phyloP scores from a whole-genome alignment of 192 early-diverging fungal species.

The Coemansia sp. region DNA sequence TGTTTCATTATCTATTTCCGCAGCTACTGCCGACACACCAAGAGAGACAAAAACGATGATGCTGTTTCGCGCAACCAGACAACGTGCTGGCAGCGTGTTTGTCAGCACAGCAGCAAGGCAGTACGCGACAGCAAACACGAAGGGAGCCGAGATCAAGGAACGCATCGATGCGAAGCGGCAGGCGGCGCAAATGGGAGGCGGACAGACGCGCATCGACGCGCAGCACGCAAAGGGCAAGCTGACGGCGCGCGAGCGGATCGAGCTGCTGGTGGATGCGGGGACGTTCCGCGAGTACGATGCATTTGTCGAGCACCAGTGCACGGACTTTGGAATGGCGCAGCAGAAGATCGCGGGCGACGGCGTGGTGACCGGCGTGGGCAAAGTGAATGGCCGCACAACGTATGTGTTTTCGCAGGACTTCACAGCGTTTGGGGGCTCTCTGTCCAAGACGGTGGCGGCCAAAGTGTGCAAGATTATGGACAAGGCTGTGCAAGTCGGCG shows the following conservation, averaged over 20 bases:
- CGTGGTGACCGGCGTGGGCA: constrained; percentile 94
- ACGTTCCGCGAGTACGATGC: constrained; percentile 90
- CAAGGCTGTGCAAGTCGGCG: constrained; percentile 84
- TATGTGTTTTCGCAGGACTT: constrained; percentile 95
- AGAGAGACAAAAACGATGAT: background rate
- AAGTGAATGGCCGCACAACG: constrained; percentile 84
- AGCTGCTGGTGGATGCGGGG: constrained; percentile 76
- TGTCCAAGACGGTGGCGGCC: constrained; percentile 83
- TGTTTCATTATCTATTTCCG: background rate
- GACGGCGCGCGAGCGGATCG: constrained; percentile 88
- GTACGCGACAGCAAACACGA: constrained; percentile 38
- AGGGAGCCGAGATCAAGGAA: constrained; percentile 21
- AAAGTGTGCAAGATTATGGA: constrained; percentile 97
- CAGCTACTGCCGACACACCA: background rate
- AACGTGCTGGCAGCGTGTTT: background rate
- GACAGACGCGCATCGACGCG: constrained; percentile 70
- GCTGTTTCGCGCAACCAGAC: background rate
- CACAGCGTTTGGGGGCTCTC: constrained; percentile 87
- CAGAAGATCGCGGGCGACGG: constrained; percentile 89
- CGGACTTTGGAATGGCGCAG: constrained; percentile 83
- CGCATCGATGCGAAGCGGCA: constrained; percentile 68
- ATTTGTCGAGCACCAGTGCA: constrained; percentile 93
- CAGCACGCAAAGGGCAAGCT: constrained; percentile 94
- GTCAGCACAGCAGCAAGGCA: constrained; percentile 2
- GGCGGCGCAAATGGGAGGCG: constrained; percentile 76